Conservation (phyloP, 345 rosid species). For the Jatropha curcas region DNA sequence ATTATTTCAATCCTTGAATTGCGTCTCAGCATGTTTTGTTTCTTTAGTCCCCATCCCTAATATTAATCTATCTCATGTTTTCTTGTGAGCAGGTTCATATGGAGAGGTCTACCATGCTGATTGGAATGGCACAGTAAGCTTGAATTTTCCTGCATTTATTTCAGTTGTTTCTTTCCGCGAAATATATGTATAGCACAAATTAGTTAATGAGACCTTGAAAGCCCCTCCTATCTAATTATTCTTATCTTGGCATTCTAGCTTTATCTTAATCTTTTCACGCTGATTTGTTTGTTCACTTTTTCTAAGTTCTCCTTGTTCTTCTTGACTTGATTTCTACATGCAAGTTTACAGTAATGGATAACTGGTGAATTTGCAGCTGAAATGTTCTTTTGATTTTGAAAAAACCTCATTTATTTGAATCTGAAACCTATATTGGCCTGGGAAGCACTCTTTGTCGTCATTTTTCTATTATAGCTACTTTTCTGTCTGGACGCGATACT, state of each 20-base stretch:
- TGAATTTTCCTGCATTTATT: constrained; percentile 10
- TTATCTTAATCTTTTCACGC: neutral
- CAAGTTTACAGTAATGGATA: neutral
- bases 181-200: neutral
- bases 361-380: neutral
- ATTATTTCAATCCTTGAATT: constrained; percentile 10
- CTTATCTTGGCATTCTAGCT: neutral
- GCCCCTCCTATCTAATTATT: neutral
- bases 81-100: constrained; percentile 72
- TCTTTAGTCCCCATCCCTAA: neutral
- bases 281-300: neutral
- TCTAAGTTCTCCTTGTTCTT: neutral
- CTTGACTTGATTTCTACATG: neutral
- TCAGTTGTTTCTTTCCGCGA: constrained; percentile 3
- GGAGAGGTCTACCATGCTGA: constrained; percentile 99
- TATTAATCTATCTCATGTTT: constrained; percentile 4
- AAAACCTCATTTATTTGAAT: neutral
- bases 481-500: neutral
- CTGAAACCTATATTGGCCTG: neutral
- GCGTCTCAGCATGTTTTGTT: constrained; percentile 1
- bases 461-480: neutral
- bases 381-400: neutral
- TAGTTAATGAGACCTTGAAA: neutral
- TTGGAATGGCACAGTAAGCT: constrained; percentile 96
- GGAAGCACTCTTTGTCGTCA: too few species aligned